Evolutionary conservation across 2,329 filamentous ascomycete genomes (phyloP).

Genomic region (Trichoderma sp.): DNA sequence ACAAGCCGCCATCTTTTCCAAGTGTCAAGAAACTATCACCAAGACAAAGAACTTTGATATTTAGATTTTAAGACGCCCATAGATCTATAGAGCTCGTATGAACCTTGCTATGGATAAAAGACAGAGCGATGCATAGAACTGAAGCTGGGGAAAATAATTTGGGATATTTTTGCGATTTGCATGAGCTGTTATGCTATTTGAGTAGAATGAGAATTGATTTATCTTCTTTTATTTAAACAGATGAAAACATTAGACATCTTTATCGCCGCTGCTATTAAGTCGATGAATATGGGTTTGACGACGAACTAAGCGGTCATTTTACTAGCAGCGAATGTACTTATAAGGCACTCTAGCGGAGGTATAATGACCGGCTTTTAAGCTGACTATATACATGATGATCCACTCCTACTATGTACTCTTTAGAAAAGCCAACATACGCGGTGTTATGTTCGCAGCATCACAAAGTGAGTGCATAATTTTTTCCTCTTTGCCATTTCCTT

Average conservation of each 20-base stretch:
- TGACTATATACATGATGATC: not conserved
- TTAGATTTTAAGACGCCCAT: not conserved
- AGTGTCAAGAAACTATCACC: conserved; percentile 18
- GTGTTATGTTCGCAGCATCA: not conserved
- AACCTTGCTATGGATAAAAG: not conserved
- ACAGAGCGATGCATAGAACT: not conserved
- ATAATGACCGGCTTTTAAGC: not conserved
- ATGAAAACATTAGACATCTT: not conserved
- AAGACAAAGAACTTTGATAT: not conserved
- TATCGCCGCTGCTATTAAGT: not conserved
- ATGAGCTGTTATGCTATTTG: not conserved
- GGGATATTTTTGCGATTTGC: not conserved
- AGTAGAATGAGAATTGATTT: not conserved
- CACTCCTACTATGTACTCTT: not conserved
- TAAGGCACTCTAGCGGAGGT: not conserved
- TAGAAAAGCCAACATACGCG: not conserved
- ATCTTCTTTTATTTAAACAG: not conserved
- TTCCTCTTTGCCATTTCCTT: not conserved
- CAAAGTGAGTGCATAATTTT: not conserved
- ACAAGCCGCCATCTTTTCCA: conserved; percentile 25
- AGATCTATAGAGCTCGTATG: not conserved
- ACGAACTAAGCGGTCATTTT: not conserved
- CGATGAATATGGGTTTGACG: not conserved
- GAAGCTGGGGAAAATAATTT: not conserved
- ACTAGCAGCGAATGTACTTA: not conserved